These are phyloP conservation scores for Russula griseocarnosa DNA, from an alignment of 768 basidiomycete species.

Conservation along the genomic window DNA sequence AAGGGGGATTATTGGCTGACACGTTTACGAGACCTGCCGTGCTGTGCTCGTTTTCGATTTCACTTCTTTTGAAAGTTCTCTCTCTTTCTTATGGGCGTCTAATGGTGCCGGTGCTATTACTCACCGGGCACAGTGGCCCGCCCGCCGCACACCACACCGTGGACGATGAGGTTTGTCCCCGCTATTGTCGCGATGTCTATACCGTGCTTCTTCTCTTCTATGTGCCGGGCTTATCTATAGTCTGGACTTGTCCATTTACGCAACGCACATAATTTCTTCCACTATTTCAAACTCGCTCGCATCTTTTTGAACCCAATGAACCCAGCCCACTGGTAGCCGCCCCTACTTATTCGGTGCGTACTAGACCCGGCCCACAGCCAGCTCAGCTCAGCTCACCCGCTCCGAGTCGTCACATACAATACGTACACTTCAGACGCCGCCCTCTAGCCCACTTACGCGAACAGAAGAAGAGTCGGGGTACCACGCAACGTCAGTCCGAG, in stretches of 20 bases:
- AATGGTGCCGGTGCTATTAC: not conserved
- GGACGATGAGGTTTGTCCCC: not conserved
- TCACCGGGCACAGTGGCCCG: not conserved
- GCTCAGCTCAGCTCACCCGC: too few species aligned
- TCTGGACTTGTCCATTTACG: too few species aligned
- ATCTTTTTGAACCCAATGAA: not conserved
- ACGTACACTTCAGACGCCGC: not conserved
- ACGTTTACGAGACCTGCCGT: not conserved
- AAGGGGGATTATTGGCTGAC: not conserved
- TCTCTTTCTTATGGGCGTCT: not conserved
- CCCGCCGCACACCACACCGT: too few species aligned
- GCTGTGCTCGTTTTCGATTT: not conserved
- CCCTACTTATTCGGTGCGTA: not conserved
- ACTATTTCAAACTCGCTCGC: not conserved
- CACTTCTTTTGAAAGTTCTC: not conserved
- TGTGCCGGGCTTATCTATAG: not conserved
- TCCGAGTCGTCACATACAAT: not conserved
- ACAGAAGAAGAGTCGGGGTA: too few species aligned
- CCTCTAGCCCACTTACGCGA: not conserved
- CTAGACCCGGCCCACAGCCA: not conserved
- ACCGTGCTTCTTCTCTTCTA: not conserved
- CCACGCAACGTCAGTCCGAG: too few species aligned
- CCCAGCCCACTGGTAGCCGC: not conserved
- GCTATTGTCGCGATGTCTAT: constrained; percentile 2
- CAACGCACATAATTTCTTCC: not conserved